Evolutionary conservation across 148 eudicot species (phyloP), one percentile per base, ranked within the genome.

Genomic region (Dysphania ambrosioides): DNA sequence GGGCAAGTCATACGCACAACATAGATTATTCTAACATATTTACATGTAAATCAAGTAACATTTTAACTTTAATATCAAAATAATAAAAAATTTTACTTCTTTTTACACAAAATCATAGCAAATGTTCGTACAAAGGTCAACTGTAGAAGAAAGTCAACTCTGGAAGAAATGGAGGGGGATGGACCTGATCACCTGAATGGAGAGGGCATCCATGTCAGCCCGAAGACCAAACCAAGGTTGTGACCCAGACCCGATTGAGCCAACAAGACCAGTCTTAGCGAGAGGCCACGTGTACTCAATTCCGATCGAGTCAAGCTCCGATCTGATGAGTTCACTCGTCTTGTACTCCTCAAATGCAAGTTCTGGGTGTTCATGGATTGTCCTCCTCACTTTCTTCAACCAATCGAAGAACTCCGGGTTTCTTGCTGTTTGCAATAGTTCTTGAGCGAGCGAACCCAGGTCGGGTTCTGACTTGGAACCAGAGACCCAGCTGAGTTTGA

Each of bases 131-230:
- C n/a, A n/a, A n/a, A n/a, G n/a, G n/a, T n/a, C n/a, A n/a, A n/a
- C n/a, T n/a, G n/a, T n/a, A n/a, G n/a, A n/a, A n/a, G n/a, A n/a
- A n/a, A n/a, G n/a, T n/a, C n/a, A n/a, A n/a, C n/a, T n/a, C n/a
- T n/a, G n/a, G n/a, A n/a, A n/a, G n/a, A n/a, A n/a, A n/a, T n/a
- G n/a, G n/a, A n/a, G n/a, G n/a, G n/a, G n/a, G n/a, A n/a, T n/a
- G n/a, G n/a, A n/a, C n/a, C n/a, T n/a, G n/a, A n/a, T n/a, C n/a
- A 85, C 88, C 85, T 85, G 85, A 78, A 85, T 55, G 0, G 85
- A 78, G 35, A 85, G 88, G 19, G 88, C 85, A 53, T 85, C 88
- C 85, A 82, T 85, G 49, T 85, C 85, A 9, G 85, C 85, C 29
- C 88, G 63, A 19, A 85, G 82, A 72, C 81, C 81, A 57, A 85